Conservation (phyloP, 225 moss, liverwort and hornwort species). For the Pseudoscleropodium purum region DNA sequence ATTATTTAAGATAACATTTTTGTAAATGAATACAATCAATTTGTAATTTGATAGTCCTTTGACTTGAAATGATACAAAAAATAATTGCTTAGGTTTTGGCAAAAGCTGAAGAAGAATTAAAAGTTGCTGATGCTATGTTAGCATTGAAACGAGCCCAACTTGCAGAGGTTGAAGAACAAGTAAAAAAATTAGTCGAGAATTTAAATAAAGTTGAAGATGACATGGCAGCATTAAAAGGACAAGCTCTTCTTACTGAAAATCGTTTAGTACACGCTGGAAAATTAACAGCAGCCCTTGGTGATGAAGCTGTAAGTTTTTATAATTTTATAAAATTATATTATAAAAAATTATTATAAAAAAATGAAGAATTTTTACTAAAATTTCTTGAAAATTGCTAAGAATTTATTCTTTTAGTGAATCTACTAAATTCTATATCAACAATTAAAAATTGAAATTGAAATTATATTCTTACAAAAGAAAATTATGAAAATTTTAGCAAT, state of each 20-base stretch:
- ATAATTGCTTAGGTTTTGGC: slow-evolving; percentile 1
- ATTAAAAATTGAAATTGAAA: no score
- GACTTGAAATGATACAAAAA: neutral
- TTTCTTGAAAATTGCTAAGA: neutral
- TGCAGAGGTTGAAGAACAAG: slow-evolving; percentile 66
- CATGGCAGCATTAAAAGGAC: slow-evolving; percentile 60
- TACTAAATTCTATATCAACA: neutral
- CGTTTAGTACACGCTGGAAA: slow-evolving; percentile 75
- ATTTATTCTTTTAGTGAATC: neutral
- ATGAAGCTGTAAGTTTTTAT: slow-evolving; percentile 50
- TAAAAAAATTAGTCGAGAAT: slow-evolving; percentile 42
- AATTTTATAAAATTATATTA: neutral
- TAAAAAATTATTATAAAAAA: no score
- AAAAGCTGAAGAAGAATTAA: slow-evolving; percentile 60
- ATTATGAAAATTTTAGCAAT: no score
- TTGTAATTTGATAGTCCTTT: neutral
- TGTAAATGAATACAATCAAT: no score
- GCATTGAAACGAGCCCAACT: slow-evolving; percentile 56
- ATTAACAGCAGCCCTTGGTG: slow-evolving; percentile 78
- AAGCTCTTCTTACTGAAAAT: slow-evolving; percentile 75
- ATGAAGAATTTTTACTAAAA: no score
- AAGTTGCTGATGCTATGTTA: slow-evolving; percentile 51
- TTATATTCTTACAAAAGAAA: fast-evolving
- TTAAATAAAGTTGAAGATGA: slow-evolving; percentile 63
- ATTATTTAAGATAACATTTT: no score